Evolutionary conservation across 2,329 filamentous ascomycete species (phyloP).

Genomic region (Claviceps purpurea): DNA sequence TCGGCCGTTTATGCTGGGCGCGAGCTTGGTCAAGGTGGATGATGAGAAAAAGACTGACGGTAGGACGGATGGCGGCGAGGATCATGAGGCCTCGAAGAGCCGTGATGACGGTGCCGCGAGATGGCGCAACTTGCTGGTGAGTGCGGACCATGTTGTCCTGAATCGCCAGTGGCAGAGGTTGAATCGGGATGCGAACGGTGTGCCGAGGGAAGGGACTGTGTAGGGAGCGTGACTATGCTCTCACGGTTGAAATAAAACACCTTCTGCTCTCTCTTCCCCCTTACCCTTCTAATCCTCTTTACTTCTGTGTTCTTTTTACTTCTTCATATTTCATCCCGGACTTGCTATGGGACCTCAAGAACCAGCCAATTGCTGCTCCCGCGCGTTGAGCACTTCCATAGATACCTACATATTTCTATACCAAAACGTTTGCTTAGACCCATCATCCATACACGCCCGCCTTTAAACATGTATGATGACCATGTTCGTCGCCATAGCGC

Average conservation of each 20-base stretch:
- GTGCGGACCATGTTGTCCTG: slow-evolving; percentile 16
- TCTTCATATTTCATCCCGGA: too few species aligned
- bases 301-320: background rate
- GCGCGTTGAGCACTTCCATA: background rate
- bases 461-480: slow-evolving; percentile 5
- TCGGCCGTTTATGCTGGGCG: slow-evolving; percentile 23
- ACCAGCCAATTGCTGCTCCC: background rate
- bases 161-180: slow-evolving; percentile 23
- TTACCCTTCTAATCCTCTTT: background rate
- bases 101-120: slow-evolving; percentile 6
- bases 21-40: slow-evolving; percentile 12
- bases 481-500: slow-evolving; percentile 15
- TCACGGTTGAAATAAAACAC: background rate
- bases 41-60: slow-evolving; percentile 1
- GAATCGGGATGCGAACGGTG: slow-evolving; percentile 13
- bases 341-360: too few species aligned
- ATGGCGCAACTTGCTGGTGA: slow-evolving; percentile 23
- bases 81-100: background rate
- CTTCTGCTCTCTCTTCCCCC: background rate
- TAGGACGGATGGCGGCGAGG: slow-evolving; percentile 5
- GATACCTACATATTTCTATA: background rate
- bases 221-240: background rate
- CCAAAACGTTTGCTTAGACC: background rate
- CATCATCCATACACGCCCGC: too few species aligned
- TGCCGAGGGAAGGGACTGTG: background rate